Evolutionary conservation across 495 filamentous ascomycete genomes (phyloP).

Genomic region (Margaritispora aquatica): DNA sequence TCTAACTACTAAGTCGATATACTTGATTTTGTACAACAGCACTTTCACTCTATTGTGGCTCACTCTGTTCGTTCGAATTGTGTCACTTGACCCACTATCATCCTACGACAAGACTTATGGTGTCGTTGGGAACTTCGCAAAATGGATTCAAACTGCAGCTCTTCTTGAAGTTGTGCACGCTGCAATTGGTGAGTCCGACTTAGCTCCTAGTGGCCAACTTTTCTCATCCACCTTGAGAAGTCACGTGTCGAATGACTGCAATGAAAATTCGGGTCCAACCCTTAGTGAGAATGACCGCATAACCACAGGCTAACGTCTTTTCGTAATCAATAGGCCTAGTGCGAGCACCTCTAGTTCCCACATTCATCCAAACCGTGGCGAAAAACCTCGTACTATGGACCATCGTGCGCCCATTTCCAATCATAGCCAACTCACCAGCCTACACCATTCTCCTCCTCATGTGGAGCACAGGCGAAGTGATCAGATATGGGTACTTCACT

Average conservation of each 20-base stretch:
- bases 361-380: background rate
- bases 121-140: background rate
- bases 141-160: background rate
- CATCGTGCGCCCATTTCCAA: background rate
- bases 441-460: background rate
- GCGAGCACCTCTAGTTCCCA: background rate
- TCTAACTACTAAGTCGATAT: background rate
- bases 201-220: background rate
- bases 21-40: background rate
- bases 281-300: too few species aligned
- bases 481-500: background rate
- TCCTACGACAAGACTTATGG: background rate
- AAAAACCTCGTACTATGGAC: constrained; percentile 1
- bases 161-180: constrained; percentile 1
- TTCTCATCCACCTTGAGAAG: background rate
- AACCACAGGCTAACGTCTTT: background rate
- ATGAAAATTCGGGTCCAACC: background rate
- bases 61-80: background rate
- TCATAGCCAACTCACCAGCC: background rate
- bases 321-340: background rate
- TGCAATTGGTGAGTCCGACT: background rate
- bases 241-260: background rate
- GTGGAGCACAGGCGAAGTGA: constrained; percentile 1
- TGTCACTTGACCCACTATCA: background rate
- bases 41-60: background rate